Percentiles rank a stretch among this genome's conserved stretches.
These are phyloP conservation scores for Haplosporangium gracile DNA, from an alignment of 192 early-diverging fungal species.

Conservation along the genomic window DNA sequence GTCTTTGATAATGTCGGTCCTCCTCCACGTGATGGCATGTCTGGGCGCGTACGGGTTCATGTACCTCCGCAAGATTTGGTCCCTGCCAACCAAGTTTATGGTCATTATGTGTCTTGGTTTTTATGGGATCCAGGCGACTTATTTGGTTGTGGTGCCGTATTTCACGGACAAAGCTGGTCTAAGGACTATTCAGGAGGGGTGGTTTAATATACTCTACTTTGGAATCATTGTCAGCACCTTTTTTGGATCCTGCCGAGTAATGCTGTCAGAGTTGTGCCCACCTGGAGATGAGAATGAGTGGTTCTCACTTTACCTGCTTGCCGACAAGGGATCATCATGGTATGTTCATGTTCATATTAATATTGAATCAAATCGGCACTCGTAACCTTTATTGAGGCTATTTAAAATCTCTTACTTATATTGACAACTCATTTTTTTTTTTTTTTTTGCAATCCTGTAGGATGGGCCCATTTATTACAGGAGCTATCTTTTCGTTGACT, in stretches of 20 bases:
- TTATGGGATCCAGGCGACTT: constrained; percentile 60
- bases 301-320: constrained; percentile 72
- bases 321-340: constrained; percentile 72
- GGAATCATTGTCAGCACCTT: constrained; percentile 61
- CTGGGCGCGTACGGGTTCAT: constrained; percentile 66
- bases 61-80: constrained; percentile 59
- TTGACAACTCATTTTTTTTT: neutral
- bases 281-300: constrained; percentile 73
- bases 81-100: constrained; percentile 58
- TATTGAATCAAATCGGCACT: neutral
- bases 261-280: constrained; percentile 72
- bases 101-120: constrained; percentile 57
- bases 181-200: constrained; percentile 35
- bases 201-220: constrained; percentile 44
- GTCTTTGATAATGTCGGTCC: constrained; percentile 62
- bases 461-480: constrained; percentile 81
- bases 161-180: constrained; percentile 57
- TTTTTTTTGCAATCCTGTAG: neutral
- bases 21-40: constrained; percentile 60
- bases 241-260: constrained; percentile 65
- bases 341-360: neutral
- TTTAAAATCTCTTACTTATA: neutral
- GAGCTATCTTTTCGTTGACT: constrained; percentile 64
- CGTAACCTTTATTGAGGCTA: no score
- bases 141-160: constrained; percentile 63